Base-by-base conservation (phyloP, 2,329 filamentous ascomycete species). In the Aspergillus sp. region DNA sequence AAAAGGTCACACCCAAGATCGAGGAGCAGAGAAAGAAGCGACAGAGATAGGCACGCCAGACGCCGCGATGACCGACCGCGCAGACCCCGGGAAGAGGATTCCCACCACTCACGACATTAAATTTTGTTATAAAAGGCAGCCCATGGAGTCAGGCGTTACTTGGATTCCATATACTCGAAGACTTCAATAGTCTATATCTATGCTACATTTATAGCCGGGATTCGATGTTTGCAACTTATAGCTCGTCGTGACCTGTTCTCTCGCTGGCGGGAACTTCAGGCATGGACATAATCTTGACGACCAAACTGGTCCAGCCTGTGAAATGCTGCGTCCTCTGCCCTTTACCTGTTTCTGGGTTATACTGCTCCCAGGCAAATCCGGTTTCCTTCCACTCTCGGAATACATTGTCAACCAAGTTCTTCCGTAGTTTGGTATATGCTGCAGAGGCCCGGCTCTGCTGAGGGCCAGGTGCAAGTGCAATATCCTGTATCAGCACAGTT, bases 261-360 rank as follows among this genome's bases (percentile, higher is more conserved):
- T 62, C 63, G 37, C 53, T 51, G 25, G 64, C 62, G 40, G 66
- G 65, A 43, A 91, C 70, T 66, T 96, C 89, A 6, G 91, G 90
- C 91, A 99, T 93, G 47, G 87, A 86, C 92, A 98, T 96, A 65
- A 99, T 91, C 81, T 96, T 97, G 46, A 98, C 93, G 48, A 98
- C 90, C 76, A 98, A 80, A 73, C 91, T 96, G n/a, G 95, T 99
- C 95, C 95, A 99, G 51, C 95, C 95, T 0, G 95, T 97, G 73
- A 99, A 99, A 76, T 98, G 93, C 81, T 97, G 92, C 5, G 93
- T 98, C 43, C 95, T 84, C 80, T 98, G 93, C n/a, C 95, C 95
- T 53, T 85, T 84, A 46, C 95, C 95, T 3, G 91, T 96, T 67
- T 96, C 91, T 0, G 93, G 91, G 73, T 96, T 91, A 75, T 98